phyloP scores from a whole-genome alignment of 2,329 filamentous ascomycete genomes.

The Hymenoscyphus occultus region DNA sequence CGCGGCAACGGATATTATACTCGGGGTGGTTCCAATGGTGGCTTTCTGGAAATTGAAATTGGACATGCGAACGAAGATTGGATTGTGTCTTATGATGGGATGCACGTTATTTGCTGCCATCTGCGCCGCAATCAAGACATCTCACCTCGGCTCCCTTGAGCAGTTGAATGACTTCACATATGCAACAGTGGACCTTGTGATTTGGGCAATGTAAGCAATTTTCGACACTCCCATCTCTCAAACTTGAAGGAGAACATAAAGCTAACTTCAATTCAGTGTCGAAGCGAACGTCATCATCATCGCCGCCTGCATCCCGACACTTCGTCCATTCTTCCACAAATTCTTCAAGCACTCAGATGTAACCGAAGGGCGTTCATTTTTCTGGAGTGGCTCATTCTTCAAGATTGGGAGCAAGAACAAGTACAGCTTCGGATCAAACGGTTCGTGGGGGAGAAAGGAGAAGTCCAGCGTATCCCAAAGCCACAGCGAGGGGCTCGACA shows the following conservation, averaged over 20 bases:
- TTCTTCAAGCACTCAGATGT: not conserved
- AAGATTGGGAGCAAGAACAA: not conserved
- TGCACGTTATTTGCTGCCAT: slow-evolving; percentile 9
- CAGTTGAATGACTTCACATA: slow-evolving; percentile 6
- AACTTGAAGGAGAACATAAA: not conserved
- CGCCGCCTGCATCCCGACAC: slow-evolving; percentile 6
- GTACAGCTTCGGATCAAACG: not conserved
- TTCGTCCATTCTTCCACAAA: slow-evolving; percentile 10
- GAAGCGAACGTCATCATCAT: slow-evolving; percentile 10
- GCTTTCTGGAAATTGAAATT: slow-evolving; percentile 9
- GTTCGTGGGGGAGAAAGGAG: not conserved
- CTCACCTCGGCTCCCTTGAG: not conserved
- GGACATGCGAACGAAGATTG: slow-evolving; percentile 4
- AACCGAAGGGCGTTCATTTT: slow-evolving; percentile 5
- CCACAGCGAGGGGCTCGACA: not conserved
- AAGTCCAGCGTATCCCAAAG: not conserved
- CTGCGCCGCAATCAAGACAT: slow-evolving; percentile 5
- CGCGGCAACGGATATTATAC: slow-evolving; percentile 1
- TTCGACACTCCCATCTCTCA: not conserved
- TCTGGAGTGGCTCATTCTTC: not conserved
- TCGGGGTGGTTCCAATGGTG: not conserved
- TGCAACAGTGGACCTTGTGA: slow-evolving; percentile 6
- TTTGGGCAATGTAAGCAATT: slow-evolving; percentile 7
- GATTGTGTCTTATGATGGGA: slow-evolving; percentile 8
- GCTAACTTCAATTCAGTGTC: slow-evolving; percentile 3